A percentile compares a stretch with the other conserved stretches of the same genome.
These are phyloP conservation scores for Tetrapisispora namnaoensis DNA, from an alignment of 805 yeast species.

Conservation along the genomic window DNA sequence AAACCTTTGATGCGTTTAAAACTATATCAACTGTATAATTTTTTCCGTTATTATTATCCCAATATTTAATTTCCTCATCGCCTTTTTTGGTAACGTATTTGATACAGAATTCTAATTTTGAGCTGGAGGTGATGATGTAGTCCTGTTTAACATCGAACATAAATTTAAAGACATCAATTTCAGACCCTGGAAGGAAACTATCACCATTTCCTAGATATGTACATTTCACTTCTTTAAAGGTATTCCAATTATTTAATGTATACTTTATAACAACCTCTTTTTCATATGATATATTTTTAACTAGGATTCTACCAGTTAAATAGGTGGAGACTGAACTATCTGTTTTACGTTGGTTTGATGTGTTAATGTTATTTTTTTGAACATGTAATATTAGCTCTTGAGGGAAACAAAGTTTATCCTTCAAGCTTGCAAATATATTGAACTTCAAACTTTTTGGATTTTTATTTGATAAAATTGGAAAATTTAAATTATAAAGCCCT, in stretches of 20 bases:
- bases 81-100: slow-evolving; percentile 19
- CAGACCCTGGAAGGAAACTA: slow-evolving; percentile 14
- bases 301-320: slow-evolving; percentile 68
- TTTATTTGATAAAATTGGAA: slow-evolving; percentile 17
- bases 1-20: not conserved
- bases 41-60: slow-evolving; percentile 25
- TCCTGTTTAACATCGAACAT: slow-evolving; percentile 13
- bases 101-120: slow-evolving; percentile 21
- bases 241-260: slow-evolving; percentile 70
- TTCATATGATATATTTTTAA: slow-evolving; percentile 58
- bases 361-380: not conserved
- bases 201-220: slow-evolving; percentile 19
- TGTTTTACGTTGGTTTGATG: not conserved
- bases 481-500: slow-evolving; percentile 23
- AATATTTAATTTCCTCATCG: slow-evolving; percentile 11
- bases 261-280: slow-evolving; percentile 64
- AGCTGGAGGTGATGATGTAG: slow-evolving; percentile 4
- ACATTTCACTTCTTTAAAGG: slow-evolving; percentile 32
- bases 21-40: slow-evolving; percentile 20
- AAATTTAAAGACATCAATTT: slow-evolving; percentile 24
- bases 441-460: slow-evolving; percentile 19
- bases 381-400: slow-evolving; percentile 15
- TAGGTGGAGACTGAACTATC: slow-evolving; percentile 9
- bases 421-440: slow-evolving; percentile 20
- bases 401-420: slow-evolving; percentile 12